Evolutionary conservation across 2,329 filamentous ascomycete species (phyloP), one percentile per base, ranked within the genome.

Genomic region (Talaromyces sp.): DNA sequence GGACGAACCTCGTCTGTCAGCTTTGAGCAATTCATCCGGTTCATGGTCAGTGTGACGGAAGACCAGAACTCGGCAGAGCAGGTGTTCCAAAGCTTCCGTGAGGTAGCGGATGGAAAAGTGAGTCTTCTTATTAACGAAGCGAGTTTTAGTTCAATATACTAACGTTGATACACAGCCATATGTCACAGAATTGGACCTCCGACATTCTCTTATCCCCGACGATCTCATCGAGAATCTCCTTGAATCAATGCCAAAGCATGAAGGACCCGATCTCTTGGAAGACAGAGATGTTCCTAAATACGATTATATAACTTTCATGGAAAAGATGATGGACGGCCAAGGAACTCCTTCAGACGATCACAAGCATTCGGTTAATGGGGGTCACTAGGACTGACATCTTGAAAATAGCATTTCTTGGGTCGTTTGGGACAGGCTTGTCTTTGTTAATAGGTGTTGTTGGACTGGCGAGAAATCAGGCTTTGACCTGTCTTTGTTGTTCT

Each of bases 21-120:
- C 4, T 99, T 99, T 72, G 95, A 99, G 79, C 93, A 98, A 76
- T 99, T 99, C 72, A 99, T 99, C 73, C 88, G 91, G 43, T 99
- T 99, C 82, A 99, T 99, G 95, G 95, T 99, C 54, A 91, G 96
- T 68, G 95, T 97, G 55, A 99, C 95, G 13, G 95, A 99, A 77
- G 95, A 99, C 72, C 95, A 99, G 78, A 97, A 99, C 75, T 97
- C 93, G 4, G 95, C 95, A 13, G 95, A 98, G 77, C 95, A 99
- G 75, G 95, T 99, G 5, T 98, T 95, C 80, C 93, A 99, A 78
- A 96, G 90, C 65, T 99, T 99, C 85, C 87, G 88, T 61, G 95
- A 99, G 77, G 95, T 99, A 52, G 95, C 95, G 19, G 95, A 99
- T 78, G 95, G 95, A 66, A 99, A 99, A 80, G 83, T 84, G 73